A percentile compares a stretch with the other conserved stretches of the same genome.
These are phyloP conservation scores for Polymyxa betae DNA, from an alignment of 208 protist species.

Conservation along the genomic window DNA sequence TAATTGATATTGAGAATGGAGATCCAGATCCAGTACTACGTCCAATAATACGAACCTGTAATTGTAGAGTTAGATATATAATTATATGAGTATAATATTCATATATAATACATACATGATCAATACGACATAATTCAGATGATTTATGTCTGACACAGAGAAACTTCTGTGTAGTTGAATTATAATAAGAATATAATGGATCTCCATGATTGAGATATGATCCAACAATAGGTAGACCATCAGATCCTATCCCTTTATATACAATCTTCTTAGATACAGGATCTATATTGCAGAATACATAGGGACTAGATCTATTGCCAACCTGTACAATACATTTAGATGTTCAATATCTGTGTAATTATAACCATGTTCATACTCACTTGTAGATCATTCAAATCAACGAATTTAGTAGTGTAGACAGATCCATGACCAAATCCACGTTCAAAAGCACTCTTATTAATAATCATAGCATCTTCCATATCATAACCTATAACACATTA, in stretches of 20 bases:
- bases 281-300: slow-evolving; percentile 60
- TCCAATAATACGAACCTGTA: slow-evolving; percentile 81
- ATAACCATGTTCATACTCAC: background rate
- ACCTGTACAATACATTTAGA: slow-evolving; percentile 37
- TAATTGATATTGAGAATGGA: slow-evolving; percentile 70
- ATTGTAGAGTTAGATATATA: background rate
- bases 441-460: slow-evolving; percentile 96
- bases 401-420: slow-evolving; percentile 81
- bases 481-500: slow-evolving; percentile 90
- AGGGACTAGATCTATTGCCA: background rate
- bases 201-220: slow-evolving; percentile 67
- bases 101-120: slow-evolving; percentile 61
- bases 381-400: slow-evolving; percentile 70
- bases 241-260: slow-evolving; percentile 20
- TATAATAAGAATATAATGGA: slow-evolving; percentile 82
- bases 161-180: slow-evolving; percentile 79
- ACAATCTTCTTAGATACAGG: background rate
- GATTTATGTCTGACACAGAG: slow-evolving; percentile 85
- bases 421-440: slow-evolving; percentile 94
- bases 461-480: slow-evolving; percentile 99
- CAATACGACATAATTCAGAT: slow-evolving; percentile 84
- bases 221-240: slow-evolving; percentile 62
- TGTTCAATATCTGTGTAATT: background rate
- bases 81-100: slow-evolving; percentile 30
- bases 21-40: background rate